Evolutionary conservation across 78 protist species (phyloP), one percentile per base, ranked within the genome.

Genomic region (Chrysochromulina tobinii): DNA sequence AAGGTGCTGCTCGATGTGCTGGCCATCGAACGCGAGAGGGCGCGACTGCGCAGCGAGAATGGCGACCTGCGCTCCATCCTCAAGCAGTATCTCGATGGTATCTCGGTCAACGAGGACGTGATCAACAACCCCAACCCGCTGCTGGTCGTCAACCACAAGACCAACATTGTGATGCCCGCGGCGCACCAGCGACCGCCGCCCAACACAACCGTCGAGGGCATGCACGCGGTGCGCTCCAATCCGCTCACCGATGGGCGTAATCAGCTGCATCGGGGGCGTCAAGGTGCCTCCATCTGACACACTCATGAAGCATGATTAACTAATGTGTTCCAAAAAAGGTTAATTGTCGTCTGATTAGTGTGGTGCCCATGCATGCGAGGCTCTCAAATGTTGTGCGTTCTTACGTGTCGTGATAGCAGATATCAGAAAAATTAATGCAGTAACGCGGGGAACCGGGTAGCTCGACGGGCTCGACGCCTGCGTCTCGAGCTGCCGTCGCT

Each of bases 21-120:
- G 79, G 94, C 94, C 20, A 87, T 87, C 3, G 57, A 53, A 72
- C 61, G 72, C 18, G 93, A 90, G 75, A 21, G 20, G 57, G 84
- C 11, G 25, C 48, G 87, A 51, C 84, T 93, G 55, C 54, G 11
- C 72, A 6, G 58, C 48, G 95, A 93, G 87, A 93, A 95, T 81
- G 20, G 21, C 72, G 79, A 88, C 58, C 67, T 93, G 89, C 68
- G 79, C 38, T 20, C 57, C 58, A 77, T 95, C 57, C 90, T 95
- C 53, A 89, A 90, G 93, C 93, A 92, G 89, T 95, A 95, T 90
- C 91, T 95, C 75, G 95, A 95, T 92, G 95, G 96, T 38, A 85
- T 95, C 66, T 87, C 92, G 0, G 95, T 95, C 83, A 95, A 88
- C 94, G 87, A 92, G 20, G 93, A 87, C 50, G 95, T 93, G 61